Evolutionary conservation across 129 eudicot species (phyloP).

Genomic region (Flaveria sonorensis): DNA sequence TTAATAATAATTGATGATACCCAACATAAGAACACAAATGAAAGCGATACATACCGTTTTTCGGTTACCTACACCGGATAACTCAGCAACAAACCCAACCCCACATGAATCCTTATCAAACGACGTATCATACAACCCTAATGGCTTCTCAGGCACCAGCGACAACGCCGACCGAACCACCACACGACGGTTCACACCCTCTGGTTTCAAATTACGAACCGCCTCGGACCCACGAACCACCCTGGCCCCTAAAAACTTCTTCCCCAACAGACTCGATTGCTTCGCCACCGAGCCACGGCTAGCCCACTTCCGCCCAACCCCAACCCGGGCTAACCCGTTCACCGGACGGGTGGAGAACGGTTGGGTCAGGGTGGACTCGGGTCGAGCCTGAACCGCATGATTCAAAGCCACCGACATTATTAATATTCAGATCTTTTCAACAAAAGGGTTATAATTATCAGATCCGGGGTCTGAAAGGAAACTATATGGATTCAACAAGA

Average conservation of each 20-base stretch:
- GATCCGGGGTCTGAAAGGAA: conserved; percentile 19
- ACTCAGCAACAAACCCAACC: conserved; percentile 96
- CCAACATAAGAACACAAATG: not conserved
- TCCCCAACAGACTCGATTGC: conserved; percentile 44
- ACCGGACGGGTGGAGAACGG: not conserved
- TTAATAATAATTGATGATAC: not conserved
- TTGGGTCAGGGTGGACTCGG: not conserved
- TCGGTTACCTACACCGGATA: conserved; percentile 80
- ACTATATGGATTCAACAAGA: too few relatives aligned
- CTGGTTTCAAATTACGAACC: conserved; percentile 51
- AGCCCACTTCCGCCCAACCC: conserved; percentile 10
- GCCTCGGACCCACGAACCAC: conserved; percentile 36
- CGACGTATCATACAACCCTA: conserved; percentile 82
- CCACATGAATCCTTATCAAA: conserved; percentile 97
- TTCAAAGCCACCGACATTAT: conserved; percentile 73
- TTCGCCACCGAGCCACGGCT: conserved; percentile 35
- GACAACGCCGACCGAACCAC: conserved; percentile 70
- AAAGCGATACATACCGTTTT: conserved; percentile 63
- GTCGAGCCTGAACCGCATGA: conserved; percentile 41
- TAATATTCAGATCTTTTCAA: not conserved
- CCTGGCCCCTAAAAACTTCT: conserved; percentile 43
- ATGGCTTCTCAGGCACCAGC: conserved; percentile 88
- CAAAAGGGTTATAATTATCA: not conserved
- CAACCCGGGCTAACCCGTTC: conserved; percentile 33
- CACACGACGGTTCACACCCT: conserved; percentile 59